A percentile compares a stretch with the other conserved stretches of the same genome.
Conservation (phyloP, 2,329 filamentous ascomycete species). For the Colletotrichum sp. region DNA sequence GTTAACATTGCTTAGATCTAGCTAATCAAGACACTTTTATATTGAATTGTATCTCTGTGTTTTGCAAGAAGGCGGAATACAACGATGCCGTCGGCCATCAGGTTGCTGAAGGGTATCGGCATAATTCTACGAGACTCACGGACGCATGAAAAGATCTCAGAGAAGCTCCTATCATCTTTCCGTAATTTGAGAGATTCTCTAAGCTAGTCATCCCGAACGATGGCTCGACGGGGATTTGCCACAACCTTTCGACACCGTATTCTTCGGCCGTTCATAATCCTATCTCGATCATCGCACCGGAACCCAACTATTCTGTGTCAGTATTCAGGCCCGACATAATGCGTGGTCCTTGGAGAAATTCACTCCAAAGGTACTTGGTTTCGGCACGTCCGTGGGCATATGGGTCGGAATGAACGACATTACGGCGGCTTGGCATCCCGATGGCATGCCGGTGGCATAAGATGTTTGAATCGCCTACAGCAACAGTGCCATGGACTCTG, state of each 20-base stretch:
- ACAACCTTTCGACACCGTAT: neutral
- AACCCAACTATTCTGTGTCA: neutral
- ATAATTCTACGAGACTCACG: too few relatives aligned
- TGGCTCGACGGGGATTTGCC: neutral
- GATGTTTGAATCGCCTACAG: neutral
- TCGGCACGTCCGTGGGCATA: neutral
- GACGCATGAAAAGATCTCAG: neutral
- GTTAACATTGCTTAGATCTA: too few relatives aligned
- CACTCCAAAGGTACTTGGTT: neutral
- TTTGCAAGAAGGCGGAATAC: too few relatives aligned
- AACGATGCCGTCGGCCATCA: fast-evolving
- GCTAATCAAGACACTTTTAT: too few relatives aligned
- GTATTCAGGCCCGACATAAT: neutral
- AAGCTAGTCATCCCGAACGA: neutral
- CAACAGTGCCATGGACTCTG: neutral
- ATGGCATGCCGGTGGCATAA: neutral
- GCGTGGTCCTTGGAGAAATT: neutral
- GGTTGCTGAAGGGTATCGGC: fast-evolving
- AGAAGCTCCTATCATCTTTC: fast-evolving
- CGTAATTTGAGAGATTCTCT: neutral
- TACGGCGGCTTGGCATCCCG: neutral
- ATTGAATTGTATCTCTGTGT: too few relatives aligned
- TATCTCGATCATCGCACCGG: neutral
- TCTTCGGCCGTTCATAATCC: neutral
- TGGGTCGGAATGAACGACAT: neutral